These are phyloP conservation scores for Azolla pinnata DNA, from an alignment of 75 land plant genomes.

Conservation along the genomic window DNA sequence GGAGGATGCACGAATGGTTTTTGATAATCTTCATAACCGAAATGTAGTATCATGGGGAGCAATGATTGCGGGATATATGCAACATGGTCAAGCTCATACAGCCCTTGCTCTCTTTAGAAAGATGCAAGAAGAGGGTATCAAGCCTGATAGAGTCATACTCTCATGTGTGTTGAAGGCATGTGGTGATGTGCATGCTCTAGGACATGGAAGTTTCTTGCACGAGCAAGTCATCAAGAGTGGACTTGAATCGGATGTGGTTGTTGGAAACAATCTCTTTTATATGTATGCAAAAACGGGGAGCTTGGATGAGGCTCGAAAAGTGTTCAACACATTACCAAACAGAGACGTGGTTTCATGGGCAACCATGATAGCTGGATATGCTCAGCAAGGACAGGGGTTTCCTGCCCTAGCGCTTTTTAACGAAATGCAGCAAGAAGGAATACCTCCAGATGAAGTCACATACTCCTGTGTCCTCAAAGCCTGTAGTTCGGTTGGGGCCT, in stretches of 20 bases:
- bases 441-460: constrained; percentile 9
- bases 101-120: constrained; percentile 41
- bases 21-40: constrained; percentile 20
- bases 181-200: constrained; percentile 4
- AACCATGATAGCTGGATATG: constrained; percentile 18
- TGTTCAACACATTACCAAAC: constrained; percentile 10
- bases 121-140: constrained; percentile 31
- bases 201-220: constrained; percentile 10
- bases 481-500: constrained; percentile 1
- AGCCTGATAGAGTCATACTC: constrained; percentile 29
- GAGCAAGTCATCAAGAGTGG: constrained; percentile 9
- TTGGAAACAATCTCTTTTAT: constrained; percentile 15
- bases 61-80: constrained; percentile 57
- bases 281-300: constrained; percentile 13
- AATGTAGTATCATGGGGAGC: constrained; percentile 58
- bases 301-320: constrained; percentile 10
- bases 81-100: constrained; percentile 37
- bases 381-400: constrained; percentile 10
- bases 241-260: constrained; percentile 13
- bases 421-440: constrained; percentile 13
- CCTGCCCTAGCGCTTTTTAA: constrained; percentile 14
- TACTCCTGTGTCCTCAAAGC: constrained; percentile 5
- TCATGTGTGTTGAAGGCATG: constrained; percentile 20
- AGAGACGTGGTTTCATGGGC: constrained; percentile 17
- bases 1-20: constrained; percentile 31